Evolutionary conservation across 768 basidiomycete genomes (phyloP).

Genomic region (Hygrophorus pudorinus): DNA sequence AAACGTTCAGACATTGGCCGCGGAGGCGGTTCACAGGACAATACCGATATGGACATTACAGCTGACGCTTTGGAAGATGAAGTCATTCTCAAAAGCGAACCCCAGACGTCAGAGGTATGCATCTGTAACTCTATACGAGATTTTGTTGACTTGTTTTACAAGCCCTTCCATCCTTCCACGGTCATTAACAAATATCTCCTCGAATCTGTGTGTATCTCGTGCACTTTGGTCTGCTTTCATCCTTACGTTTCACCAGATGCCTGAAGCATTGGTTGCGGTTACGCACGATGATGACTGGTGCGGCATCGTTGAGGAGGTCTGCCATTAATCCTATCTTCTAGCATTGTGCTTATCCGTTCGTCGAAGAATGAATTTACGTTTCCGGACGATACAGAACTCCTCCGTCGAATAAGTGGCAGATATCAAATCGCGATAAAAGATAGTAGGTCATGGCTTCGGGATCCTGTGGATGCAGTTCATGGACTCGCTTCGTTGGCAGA

Average conservation of each 20-base stretch:
- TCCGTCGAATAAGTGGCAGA: too few relatives aligned
- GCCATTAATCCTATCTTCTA: too few relatives aligned
- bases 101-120: not conserved
- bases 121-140: not conserved
- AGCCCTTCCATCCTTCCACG: not conserved
- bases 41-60: not conserved
- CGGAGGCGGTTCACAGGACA: not conserved
- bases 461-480: too few relatives aligned
- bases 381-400: too few relatives aligned
- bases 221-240: not conserved
- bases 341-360: too few relatives aligned
- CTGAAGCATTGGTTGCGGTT: not conserved
- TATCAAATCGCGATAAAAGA: too few relatives aligned
- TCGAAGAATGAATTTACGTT: too few relatives aligned
- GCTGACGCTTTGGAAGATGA: not conserved
- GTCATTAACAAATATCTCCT: not conserved
- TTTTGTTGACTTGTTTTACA: not conserved
- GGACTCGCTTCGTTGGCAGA: too few relatives aligned
- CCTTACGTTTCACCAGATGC: not conserved
- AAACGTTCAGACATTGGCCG: not conserved
- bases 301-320: too few relatives aligned
- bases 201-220: not conserved
- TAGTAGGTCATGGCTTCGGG: too few relatives aligned
- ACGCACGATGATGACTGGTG: not conserved
- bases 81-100: not conserved